Evolutionary conservation across 768 basidiomycete genomes (phyloP), one percentile per base, ranked within the genome.

Genomic region (Lentinula lateritia): DNA sequence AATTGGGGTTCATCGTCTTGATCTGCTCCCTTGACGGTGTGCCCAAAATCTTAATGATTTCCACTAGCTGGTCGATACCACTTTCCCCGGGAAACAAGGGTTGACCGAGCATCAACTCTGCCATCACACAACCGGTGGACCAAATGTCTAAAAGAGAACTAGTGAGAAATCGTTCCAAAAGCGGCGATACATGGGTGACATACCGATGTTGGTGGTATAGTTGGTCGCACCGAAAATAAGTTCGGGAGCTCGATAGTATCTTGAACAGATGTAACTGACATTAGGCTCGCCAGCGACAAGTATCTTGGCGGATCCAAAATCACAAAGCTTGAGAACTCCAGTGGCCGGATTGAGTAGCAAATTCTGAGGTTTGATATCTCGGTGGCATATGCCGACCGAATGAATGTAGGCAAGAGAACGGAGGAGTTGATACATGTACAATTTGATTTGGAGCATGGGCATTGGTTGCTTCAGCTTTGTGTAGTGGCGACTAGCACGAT

Each of bases 1-100:
- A 99, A 79, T 99, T 99, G 60, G 97, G 97, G 76, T 99, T 99
- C 97, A 99, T 99, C 67, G 97, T 98, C 88, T 99, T 98, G 85
- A 99, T 99, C 76, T 99, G 97, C 72, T 98, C 97, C 67, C 96
- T 82, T 62, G 97, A 95, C 2, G 97, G 97, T 20, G 97, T 99
- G 15, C 97, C 97, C 58, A 99, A 86, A 48, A 99, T 95, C 75
- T 99, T 99, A 88, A 99, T 99, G 68, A 99, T 99, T 78, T 99
- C 97, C 61, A 99, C 97, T 69, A 99, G 74, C 78, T 99, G 97
- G 77, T 99, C 97, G 70, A 99, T 99, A 23, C 96, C 95, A 71
- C 91, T 93, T 79, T 99, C 97, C 63, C 97, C 97, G 3, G 97
- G 97, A 86, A 99, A 99, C 60, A 99, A 82, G 34, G 97, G 97